These are phyloP conservation scores for Bisporella sp. DNA, from an alignment of 2,329 filamentous ascomycete genomes.

Conservation along the genomic window DNA sequence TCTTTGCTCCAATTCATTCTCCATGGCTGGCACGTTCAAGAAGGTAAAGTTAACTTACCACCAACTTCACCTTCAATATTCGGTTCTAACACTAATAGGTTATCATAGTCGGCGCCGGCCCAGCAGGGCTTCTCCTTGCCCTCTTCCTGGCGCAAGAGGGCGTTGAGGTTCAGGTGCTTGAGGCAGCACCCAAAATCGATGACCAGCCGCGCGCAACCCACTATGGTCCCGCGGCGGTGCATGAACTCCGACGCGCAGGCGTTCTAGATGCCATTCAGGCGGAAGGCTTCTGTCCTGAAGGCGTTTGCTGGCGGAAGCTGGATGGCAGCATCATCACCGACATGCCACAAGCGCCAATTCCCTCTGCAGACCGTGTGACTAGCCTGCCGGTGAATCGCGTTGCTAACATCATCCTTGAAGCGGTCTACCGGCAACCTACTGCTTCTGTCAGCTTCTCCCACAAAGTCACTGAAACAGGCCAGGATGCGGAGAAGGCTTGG, in stretches of 20 bases:
- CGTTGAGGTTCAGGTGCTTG: neutral
- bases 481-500: constrained; percentile 41
- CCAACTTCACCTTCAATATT: neutral
- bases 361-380: neutral
- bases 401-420: constrained; percentile 43
- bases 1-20: too few relatives aligned
- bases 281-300: constrained; percentile 33
- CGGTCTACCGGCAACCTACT: constrained; percentile 21
- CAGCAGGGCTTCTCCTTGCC: neutral
- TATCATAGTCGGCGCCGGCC: neutral
- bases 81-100: neutral
- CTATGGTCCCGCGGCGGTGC: constrained; percentile 49
- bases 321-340: constrained; percentile 28
- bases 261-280: constrained; percentile 42
- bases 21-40: too few relatives aligned
- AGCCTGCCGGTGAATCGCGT: constrained; percentile 21
- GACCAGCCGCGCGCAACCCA: constrained; percentile 54
- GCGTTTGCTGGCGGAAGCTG: constrained; percentile 36
- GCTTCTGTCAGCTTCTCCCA: constrained; percentile 38
- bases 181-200: constrained; percentile 41
- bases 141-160: neutral
- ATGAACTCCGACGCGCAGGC: constrained; percentile 50
- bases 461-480: constrained; percentile 37
- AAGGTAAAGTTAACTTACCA: neutral
- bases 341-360: neutral